These are phyloP conservation scores for Myxozyma neotropica DNA, from an alignment of 805 yeast genomes.

Conservation along the genomic window DNA sequence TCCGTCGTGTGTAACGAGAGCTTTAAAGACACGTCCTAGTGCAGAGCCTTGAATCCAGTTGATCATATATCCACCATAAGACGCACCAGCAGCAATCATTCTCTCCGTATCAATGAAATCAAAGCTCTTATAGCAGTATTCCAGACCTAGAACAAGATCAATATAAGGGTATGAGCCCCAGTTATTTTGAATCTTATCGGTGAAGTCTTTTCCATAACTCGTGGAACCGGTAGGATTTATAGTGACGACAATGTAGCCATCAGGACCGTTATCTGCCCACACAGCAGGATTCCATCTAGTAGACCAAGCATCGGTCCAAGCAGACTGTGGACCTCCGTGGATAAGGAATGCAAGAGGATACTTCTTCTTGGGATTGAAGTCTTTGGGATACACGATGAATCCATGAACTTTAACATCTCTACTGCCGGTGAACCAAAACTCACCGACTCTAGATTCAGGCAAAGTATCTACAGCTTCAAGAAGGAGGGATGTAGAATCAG, in stretches of 20 bases:
- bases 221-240: constrained; percentile 40
- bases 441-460: constrained; percentile 26
- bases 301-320: constrained; percentile 37
- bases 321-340: constrained; percentile 40
- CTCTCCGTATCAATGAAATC: constrained; percentile 34
- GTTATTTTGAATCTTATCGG: constrained; percentile 34
- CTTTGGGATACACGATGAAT: constrained; percentile 33
- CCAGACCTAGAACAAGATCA: constrained; percentile 36
- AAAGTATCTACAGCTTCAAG: constrained; percentile 21
- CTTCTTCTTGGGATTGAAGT: constrained; percentile 30
- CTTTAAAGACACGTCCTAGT: constrained; percentile 36
- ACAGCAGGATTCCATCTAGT: constrained; percentile 39
- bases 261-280: constrained; percentile 36
- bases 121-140: constrained; percentile 23
- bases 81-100: constrained; percentile 39
- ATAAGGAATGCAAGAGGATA: constrained; percentile 38
- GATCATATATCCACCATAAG: constrained; percentile 39
- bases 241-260: constrained; percentile 35
- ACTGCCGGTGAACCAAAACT: constrained; percentile 38
- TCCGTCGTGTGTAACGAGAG: constrained; percentile 39
- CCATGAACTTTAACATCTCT: constrained; percentile 35
- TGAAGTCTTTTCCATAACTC: constrained; percentile 38
- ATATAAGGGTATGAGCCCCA: constrained; percentile 40
- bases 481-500: constrained; percentile 11
- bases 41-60: constrained; percentile 40